Percentiles rank a stretch among this genome's conserved stretches.
Conservation (phyloP, 495 filamentous ascomycete genomes). For the Astrothelium macrocarpum region DNA sequence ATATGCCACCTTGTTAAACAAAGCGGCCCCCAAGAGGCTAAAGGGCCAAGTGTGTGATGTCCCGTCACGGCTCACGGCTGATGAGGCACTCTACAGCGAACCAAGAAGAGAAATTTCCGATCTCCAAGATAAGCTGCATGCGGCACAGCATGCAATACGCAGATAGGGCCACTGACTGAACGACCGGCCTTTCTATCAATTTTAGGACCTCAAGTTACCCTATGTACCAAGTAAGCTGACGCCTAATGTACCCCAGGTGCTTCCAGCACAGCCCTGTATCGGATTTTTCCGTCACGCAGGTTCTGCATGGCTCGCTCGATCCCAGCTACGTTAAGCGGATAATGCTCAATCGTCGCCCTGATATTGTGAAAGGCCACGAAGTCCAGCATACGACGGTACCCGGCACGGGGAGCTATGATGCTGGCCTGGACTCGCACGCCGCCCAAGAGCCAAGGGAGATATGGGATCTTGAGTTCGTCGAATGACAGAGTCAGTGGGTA, state of each 20-base stretch:
- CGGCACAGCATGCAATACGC: too few species aligned
- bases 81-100: too few species aligned
- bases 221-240: background rate
- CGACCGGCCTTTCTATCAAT: too few species aligned
- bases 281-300: conserved; percentile 45
- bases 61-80: too few species aligned
- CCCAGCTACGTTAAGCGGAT: conserved; percentile 46
- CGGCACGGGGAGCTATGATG: conserved; percentile 39
- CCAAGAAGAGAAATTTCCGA: too few species aligned
- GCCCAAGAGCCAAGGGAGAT: conserved; percentile 34
- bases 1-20: too few species aligned
- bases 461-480: conserved; percentile 39
- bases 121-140: too few species aligned
- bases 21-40: too few species aligned
- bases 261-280: conserved; percentile 46
- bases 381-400: conserved; percentile 41
- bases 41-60: too few species aligned
- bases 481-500: conserved; percentile 41
- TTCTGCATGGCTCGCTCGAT: conserved; percentile 47
- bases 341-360: conserved; percentile 42
- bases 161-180: too few species aligned
- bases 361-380: conserved; percentile 47
- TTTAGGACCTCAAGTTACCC: background rate
- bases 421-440: conserved; percentile 48
- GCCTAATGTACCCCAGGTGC: background rate